Conservation (phyloP, 495 filamentous ascomycete species). For the Neurospora terricola region DNA sequence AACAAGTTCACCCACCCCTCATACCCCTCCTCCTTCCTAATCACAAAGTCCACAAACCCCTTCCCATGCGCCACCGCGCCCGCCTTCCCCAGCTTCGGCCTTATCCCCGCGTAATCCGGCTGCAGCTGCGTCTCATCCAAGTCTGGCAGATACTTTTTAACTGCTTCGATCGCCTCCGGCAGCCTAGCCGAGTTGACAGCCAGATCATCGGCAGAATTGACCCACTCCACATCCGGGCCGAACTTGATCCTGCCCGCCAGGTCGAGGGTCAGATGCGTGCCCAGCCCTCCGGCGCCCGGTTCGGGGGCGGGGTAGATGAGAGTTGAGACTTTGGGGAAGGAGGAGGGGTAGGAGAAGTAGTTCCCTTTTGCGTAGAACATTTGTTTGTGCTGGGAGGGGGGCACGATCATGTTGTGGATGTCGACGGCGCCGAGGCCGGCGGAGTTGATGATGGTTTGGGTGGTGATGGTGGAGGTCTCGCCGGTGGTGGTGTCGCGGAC, state of each 20-base stretch:
- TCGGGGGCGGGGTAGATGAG: conserved; percentile 81
- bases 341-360: conserved; percentile 76
- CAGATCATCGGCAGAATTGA: conserved; percentile 37
- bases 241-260: conserved; percentile 79
- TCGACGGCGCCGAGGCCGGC: conserved; percentile 70
- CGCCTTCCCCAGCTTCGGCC: conserved; percentile 69
- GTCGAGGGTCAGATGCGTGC: conserved; percentile 90
- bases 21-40: conserved; percentile 70
- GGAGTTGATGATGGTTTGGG: conserved; percentile 71
- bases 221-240: conserved; percentile 94
- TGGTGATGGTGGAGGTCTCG: conserved; percentile 50
- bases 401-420: conserved; percentile 76
- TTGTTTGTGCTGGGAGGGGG: conserved; percentile 40
- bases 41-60: conserved; percentile 77
- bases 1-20: conserved; percentile 85
- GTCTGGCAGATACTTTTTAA: conserved; percentile 66
- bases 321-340: conserved; percentile 55
- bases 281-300: conserved; percentile 72
- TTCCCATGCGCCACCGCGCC: conserved; percentile 45
- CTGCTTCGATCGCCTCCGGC: conserved; percentile 58
- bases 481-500: conserved; percentile 34
- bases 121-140: conserved; percentile 56
- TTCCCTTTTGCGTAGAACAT: conserved; percentile 88
- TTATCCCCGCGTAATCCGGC: conserved; percentile 82
- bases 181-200: conserved; percentile 46